Percentiles rank a stretch among this genome's conserved stretches.
Evolutionary conservation across 2,329 filamentous ascomycete species (phyloP).

Genomic region (Exophiala lecanii-corni): DNA sequence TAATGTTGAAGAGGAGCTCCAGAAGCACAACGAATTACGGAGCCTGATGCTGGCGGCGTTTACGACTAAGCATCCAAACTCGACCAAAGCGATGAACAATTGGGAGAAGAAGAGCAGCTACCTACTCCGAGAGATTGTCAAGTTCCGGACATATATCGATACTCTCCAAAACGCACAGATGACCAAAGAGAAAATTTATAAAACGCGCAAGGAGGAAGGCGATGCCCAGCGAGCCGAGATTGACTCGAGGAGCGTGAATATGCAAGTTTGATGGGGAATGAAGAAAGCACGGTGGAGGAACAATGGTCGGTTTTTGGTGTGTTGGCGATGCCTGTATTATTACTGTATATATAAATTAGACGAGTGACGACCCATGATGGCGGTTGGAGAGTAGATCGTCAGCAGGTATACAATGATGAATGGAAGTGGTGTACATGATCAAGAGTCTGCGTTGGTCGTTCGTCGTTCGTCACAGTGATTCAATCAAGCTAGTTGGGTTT

Average conservation of each 20-base stretch:
- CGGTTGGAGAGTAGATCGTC: no score
- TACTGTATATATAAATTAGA: slow-evolving; percentile 2
- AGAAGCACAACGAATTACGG: slow-evolving; percentile 81
- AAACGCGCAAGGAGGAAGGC: slow-evolving; percentile 25
- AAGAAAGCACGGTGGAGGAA: slow-evolving; percentile 1
- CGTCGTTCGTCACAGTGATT: no score
- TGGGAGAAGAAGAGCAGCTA: slow-evolving; percentile 97
- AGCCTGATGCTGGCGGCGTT: slow-evolving; percentile 85
- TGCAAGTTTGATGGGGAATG: background rate
- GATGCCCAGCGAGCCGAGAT: slow-evolving; percentile 13
- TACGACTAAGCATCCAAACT: slow-evolving; percentile 76
- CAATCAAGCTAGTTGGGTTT: no score
- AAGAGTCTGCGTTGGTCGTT: no score
- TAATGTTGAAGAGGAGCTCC: slow-evolving; percentile 78
- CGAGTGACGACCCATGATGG: no score
- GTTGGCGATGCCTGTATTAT: background rate
- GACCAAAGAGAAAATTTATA: slow-evolving; percentile 67
- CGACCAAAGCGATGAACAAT: slow-evolving; percentile 81
- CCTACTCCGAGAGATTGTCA: slow-evolving; percentile 87
- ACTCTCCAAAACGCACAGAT: slow-evolving; percentile 66
- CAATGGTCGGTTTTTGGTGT: background rate
- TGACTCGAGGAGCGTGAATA: slow-evolving; percentile 11
- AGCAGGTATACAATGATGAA: no score
- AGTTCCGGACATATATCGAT: slow-evolving; percentile 94
- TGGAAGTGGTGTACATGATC: no score